Base-by-base conservation (phyloP, 306 rosid species). In the Pyrus communis region DNA sequence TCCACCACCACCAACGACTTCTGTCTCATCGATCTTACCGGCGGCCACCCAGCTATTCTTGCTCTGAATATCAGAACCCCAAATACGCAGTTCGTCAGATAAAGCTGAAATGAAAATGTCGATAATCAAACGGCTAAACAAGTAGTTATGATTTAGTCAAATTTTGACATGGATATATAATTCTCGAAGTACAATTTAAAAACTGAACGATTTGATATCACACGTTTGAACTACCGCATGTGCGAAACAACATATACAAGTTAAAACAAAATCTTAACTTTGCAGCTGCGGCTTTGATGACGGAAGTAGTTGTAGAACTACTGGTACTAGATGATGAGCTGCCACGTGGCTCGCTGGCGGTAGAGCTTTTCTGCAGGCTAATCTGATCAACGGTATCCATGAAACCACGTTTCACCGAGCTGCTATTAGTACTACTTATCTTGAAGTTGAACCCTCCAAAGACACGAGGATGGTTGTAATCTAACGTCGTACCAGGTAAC, bases 21-120 rank as follows among this genome's bases (percentile, higher is more conserved):
- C 73, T 78, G 79, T 46, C 80, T 80, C 28, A 19, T 54, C 33
- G 63, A 64, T 70, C 78, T 70, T 42, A 83, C 86, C 23, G 86
- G 80, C 11, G 86, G 83, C 86, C 86, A 83, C 11, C 83, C 86
- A 33, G 57, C 60, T 68, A 66, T 70, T 55, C 43, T 69, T 49
- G 30, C 59, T 70, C 83, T 83, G 21, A 49, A 49, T 49, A 49
- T 49, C 52, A 46, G 14, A 46, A 46, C 52, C 18, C 18, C 52
- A 46, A 4, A 49, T 5, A 15, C 55, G 18, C 19, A 15, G 19
- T 49, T 49, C 55, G 55, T 49, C 4, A 15, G 55, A 49, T 15
- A 49, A 15, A 49, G 55, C 55, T 49, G 55, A 15, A 49, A 49
- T 4, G 54, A 49, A 49, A 49, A 49, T 49, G 8, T 49, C 55